Conservation (phyloP, 768 basidiomycete species). For the Rhizopogon rudus region DNA sequence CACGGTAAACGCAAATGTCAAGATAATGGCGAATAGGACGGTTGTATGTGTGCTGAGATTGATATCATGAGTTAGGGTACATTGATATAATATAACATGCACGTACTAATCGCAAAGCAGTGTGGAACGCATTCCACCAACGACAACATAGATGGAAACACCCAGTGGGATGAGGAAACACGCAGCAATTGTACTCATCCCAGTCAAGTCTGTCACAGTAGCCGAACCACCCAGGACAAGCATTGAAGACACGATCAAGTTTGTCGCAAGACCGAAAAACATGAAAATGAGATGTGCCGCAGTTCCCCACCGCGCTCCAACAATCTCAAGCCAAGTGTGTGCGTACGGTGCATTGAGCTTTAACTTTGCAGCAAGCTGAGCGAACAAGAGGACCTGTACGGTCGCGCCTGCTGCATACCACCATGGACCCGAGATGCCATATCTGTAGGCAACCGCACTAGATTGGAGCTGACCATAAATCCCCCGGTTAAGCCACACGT, state of each 20-base stretch:
- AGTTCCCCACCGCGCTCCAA: constrained; percentile 75
- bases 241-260: constrained; percentile 89
- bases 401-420: constrained; percentile 92
- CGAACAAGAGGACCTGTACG: constrained; percentile 87
- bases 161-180: constrained; percentile 89
- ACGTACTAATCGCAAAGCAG: constrained; percentile 81
- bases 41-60: constrained; percentile 71
- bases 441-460: constrained; percentile 81
- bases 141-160: constrained; percentile 84
- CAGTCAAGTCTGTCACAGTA: constrained; percentile 83
- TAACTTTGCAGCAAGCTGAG: constrained; percentile 85
- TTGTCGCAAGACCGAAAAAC: constrained; percentile 90
- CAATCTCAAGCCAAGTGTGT: constrained; percentile 88
- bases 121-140: constrained; percentile 84
- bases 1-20: constrained; percentile 71
- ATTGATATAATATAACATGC: not conserved
- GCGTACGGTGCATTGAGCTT: constrained; percentile 88
- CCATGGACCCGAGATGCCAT: constrained; percentile 82
- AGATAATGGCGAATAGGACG: constrained; percentile 83
- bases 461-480: constrained; percentile 54
- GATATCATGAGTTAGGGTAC: not conserved
- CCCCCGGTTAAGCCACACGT: not conserved
- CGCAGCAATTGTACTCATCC: constrained; percentile 86
- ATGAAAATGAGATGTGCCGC: constrained; percentile 80
- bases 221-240: constrained; percentile 78